These are phyloP conservation scores for Fusarium haematococcum DNA, from an alignment of 2,329 filamentous ascomycete species.

Conservation along the genomic window DNA sequence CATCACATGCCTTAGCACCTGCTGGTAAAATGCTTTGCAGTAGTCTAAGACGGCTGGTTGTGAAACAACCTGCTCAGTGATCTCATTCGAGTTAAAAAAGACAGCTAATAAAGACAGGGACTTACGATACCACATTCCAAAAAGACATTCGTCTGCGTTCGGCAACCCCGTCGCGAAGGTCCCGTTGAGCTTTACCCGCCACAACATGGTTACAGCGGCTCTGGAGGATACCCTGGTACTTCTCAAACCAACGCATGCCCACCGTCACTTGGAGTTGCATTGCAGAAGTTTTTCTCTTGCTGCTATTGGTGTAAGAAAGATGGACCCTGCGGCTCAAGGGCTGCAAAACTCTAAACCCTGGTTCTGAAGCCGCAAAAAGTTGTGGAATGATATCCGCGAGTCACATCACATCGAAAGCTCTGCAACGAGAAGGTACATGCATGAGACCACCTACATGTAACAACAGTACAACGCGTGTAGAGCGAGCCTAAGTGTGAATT, in stretches of 20 bases:
- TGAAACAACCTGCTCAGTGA: background rate
- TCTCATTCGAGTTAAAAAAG: background rate
- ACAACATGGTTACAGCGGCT: background rate
- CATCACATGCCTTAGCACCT: background rate
- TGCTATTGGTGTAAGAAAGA: background rate
- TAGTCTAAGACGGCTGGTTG: background rate
- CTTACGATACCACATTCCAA: background rate
- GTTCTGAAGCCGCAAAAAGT: background rate
- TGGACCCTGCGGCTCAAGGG: background rate
- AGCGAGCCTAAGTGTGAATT: background rate
- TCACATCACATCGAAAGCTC: background rate
- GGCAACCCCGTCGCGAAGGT: background rate
- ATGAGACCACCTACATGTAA: background rate
- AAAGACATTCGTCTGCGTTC: background rate
- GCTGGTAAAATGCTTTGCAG: background rate
- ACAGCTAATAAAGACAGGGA: background rate
- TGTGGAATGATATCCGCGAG: background rate
- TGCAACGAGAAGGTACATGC: background rate
- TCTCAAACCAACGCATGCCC: background rate
- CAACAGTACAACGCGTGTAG: background rate
- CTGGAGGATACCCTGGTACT: background rate
- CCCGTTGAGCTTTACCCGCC: background rate
- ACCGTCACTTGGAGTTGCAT: background rate
- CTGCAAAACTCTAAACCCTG: background rate
- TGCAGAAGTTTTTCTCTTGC: background rate